Evolutionary conservation across 2,329 filamentous ascomycete genomes (phyloP), one percentile per base, ranked within the genome.

Genomic region (Phoma herbarum): DNA sequence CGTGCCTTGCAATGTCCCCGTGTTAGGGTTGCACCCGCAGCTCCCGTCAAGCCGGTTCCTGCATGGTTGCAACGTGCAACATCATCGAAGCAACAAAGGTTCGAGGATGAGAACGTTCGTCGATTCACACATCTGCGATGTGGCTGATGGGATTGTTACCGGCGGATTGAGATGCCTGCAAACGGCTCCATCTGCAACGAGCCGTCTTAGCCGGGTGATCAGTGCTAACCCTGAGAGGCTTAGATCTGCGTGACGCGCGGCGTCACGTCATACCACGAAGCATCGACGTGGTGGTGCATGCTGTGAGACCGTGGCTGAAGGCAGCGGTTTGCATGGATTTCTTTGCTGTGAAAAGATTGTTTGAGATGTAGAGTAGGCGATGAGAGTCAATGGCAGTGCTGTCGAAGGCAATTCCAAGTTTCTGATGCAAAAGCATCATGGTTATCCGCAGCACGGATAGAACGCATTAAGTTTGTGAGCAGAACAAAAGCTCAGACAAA

Each of bases 191-290:
- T 25, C 14, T 52, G 55, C 49, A 39, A 31, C 37, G 37, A 49
- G 50, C 56, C 49, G 49, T 53, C 33, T 50, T 45, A 53, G 23
- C 56, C 56, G 56, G 39, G 6, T 23, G 56, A 59, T 49, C 45
- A 12, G 4, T 28, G 25, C 50, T 49, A 53, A 41, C 56, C 20
- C 10, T 10, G 3, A 0, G 1, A 45, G 41, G 56, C 31, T 23
- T 46, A 54, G 56, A 59, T 54, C 26, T 28, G n/a, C 39, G 33
- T 18, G 56, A 59, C 56, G 56, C 56, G 56, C 56, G 56, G 45
- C 56, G 11, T 53, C 49, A 59, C 45, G 56, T 59, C 56, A 59
- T 50, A 43, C 33, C 4, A 50, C 10, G 49, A 8, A 48, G 35
- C 23, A 18, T 42, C 29, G 37, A n/a, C 33, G 33, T 22, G 37